phyloP scores from a whole-genome alignment of 768 basidiomycete species.

The Pleurotus pulmonarius region DNA sequence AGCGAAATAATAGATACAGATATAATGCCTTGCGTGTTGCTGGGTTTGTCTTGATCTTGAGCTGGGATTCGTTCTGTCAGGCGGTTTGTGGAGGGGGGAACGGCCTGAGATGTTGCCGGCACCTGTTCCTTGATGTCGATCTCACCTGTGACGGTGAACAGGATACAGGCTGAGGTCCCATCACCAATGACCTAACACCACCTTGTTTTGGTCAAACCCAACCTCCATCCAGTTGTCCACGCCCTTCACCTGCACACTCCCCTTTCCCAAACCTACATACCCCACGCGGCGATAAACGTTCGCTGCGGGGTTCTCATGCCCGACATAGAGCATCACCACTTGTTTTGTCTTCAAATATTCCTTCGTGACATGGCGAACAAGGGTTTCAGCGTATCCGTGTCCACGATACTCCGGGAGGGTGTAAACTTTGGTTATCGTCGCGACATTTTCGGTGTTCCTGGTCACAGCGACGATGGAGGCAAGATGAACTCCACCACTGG shows the following conservation, averaged over 20 bases:
- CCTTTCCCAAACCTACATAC: slow-evolving; percentile 49
- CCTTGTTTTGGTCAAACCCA: slow-evolving; percentile 37
- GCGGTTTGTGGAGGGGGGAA: no score
- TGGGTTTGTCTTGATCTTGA: no score
- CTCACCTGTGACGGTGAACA: no score
- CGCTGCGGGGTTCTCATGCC: slow-evolving; percentile 44
- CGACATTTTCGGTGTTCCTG: slow-evolving; percentile 50
- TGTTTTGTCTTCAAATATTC: slow-evolving; percentile 44
- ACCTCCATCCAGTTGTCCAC: slow-evolving; percentile 49
- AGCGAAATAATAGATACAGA: no score
- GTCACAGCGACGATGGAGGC: slow-evolving; percentile 71
- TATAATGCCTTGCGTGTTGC: no score
- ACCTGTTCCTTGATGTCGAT: no score
- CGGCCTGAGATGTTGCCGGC: no score
- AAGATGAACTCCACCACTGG: slow-evolving; percentile 28
- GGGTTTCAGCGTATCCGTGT: slow-evolving; percentile 54
- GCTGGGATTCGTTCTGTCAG: no score
- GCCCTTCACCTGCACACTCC: slow-evolving; percentile 30
- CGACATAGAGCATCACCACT: slow-evolving; percentile 64
- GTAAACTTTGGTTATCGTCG: slow-evolving; percentile 71
- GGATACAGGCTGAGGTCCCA: not conserved
- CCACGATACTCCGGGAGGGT: slow-evolving; percentile 52
- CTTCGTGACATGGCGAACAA: slow-evolving; percentile 55
- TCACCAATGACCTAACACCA: slow-evolving; percentile 48
- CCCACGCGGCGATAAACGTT: slow-evolving; percentile 63